Base-by-base conservation (phyloP, 805 yeast species). In the Saccharomyces paradoxus region DNA sequence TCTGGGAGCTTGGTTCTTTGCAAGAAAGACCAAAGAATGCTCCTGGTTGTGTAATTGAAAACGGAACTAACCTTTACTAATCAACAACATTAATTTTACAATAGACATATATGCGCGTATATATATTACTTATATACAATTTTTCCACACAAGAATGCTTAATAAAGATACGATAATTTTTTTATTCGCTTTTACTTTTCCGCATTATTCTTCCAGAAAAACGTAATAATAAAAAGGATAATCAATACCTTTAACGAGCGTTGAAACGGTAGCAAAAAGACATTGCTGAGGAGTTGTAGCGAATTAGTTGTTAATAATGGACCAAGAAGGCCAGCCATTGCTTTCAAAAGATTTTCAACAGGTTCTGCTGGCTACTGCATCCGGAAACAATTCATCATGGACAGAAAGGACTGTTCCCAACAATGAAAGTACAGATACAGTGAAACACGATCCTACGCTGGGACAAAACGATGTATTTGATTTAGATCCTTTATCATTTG, bases 1-100 rank as follows among this genome's bases (percentile, higher is more conserved):
- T 90, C 2, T 84, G 81, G 68, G 74, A 72, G 53, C 84, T 87
- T 64, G 95, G 95, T 65, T 69, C 75, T 58, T 72, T 87, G 53
- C 77, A 72, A 14, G 71, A 71, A 58, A 81, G 78, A 60, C 69
- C 74, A 56, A 76, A 71, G 41, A 75, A 70, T 29, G 80, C 76
- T 58, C 79, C 84, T 22, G 86, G 84, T 9, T 86, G 91, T 71
- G 74, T 83, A 57, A 87, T 87, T 22, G 71, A 73, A 50, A 74
- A 74, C 55, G 66, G 70, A 24, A 62, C 58, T 50, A 58, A 63
- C 48, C 56, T 73, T 21, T 71, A 72, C 50, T 67, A 56, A 41
- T 29, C 28, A 49, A 28, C 21, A 27, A 29, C 13, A 21, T 29
- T 48, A 13, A 27, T 7, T 48, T 28, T 28, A 46, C 21, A 14